phyloP scores from a whole-genome alignment of 2,329 filamentous ascomycete genomes.

The Pseudogymnoascus sp. region DNA sequence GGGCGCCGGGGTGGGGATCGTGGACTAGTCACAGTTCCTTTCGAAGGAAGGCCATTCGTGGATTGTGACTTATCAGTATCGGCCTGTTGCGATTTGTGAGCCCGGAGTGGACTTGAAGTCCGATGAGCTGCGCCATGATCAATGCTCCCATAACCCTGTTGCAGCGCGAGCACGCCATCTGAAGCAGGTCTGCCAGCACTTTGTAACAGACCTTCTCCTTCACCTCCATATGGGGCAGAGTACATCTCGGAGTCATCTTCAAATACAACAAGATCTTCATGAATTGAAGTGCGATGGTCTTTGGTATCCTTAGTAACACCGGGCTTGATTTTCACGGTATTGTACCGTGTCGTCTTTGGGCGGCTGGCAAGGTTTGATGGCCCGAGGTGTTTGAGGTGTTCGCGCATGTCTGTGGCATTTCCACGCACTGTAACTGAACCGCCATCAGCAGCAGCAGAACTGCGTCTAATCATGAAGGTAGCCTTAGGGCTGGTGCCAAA shows the following conservation, averaged over 20 bases:
- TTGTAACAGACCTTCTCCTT: conserved; percentile 44
- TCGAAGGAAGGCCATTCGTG: neutral
- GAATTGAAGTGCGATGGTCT: conserved; percentile 4
- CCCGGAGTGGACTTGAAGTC: neutral
- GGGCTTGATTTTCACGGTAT: conserved; percentile 59
- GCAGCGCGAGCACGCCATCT: conserved; percentile 55
- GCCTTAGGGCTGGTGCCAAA: conserved; percentile 31
- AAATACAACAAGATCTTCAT: conserved; percentile 6
- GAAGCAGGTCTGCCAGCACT: conserved; percentile 49
- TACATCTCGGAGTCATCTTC: conserved; percentile 24
- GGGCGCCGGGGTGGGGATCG: neutral
- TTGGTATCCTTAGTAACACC: conserved; percentile 21
- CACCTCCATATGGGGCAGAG: conserved; percentile 37
- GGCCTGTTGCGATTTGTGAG: neutral
- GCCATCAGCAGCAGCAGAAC: conserved; percentile 46
- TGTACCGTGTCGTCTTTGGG: conserved; percentile 51
- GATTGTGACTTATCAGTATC: neutral
- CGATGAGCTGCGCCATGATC: neutral
- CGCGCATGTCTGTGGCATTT: conserved; percentile 53
- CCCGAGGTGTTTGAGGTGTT: conserved; percentile 55
- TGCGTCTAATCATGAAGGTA: conserved; percentile 51
- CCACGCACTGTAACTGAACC: conserved; percentile 48
- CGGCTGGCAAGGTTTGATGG: conserved; percentile 59
- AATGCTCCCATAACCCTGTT: conserved; percentile 44
- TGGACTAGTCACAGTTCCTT: neutral